phyloP scores from a whole-genome alignment of 805 yeast genomes.

The Ogataea parapolymorpha region DNA sequence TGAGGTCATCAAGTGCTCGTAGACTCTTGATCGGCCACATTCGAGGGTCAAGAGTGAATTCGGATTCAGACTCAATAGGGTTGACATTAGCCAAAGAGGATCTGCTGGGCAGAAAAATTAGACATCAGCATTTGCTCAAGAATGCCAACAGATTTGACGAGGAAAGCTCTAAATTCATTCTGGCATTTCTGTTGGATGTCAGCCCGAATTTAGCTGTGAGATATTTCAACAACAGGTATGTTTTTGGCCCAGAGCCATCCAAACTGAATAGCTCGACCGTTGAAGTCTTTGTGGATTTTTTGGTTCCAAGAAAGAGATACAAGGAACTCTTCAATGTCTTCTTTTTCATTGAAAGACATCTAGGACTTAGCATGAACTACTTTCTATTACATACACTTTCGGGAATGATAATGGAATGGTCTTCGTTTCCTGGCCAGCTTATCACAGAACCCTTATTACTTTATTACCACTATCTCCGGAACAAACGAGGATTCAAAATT shows the following conservation, averaged over 20 bases:
- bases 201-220: constrained; percentile 3
- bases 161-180: constrained; percentile 3
- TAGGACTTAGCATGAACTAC: constrained; percentile 1
- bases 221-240: constrained; percentile 10
- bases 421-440: background rate
- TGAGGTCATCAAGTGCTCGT: constrained; percentile 3
- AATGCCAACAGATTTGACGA: constrained; percentile 1
- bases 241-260: background rate
- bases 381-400: constrained; percentile 1
- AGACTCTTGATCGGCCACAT: background rate
- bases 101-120: background rate
- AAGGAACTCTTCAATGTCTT: constrained; percentile 6
- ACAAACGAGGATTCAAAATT: background rate
- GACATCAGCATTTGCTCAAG: constrained; percentile 1
- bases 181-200: constrained; percentile 7
- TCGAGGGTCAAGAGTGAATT: too few relatives aligned
- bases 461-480: background rate
- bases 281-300: constrained; percentile 4
- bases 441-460: background rate
- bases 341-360: constrained; percentile 2
- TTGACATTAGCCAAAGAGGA: background rate
- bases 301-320: constrained; percentile 3
- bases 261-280: constrained; percentile 1
- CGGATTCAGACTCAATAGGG: too few relatives aligned
- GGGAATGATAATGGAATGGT: constrained; percentile 5